Percentiles rank a stretch among this genome's conserved stretches.
phyloP scores from a whole-genome alignment of 768 basidiomycete species.

The Rhodotorula diobovata region DNA sequence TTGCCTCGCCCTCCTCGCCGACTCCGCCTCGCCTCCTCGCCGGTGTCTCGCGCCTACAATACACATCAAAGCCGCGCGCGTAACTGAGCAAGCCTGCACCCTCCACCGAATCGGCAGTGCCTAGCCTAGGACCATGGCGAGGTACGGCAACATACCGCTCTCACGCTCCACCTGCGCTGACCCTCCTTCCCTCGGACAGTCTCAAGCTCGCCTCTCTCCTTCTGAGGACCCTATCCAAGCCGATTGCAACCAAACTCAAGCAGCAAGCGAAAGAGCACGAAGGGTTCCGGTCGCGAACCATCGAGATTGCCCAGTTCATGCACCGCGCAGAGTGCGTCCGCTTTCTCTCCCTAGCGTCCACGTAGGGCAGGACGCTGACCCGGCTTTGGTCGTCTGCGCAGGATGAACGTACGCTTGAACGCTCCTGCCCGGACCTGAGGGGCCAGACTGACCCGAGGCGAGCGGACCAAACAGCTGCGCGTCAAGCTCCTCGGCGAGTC shows the following conservation, averaged over 20 bases:
- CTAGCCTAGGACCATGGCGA: not conserved
- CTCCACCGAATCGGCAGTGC: too few species aligned
- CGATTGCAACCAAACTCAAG: slow-evolving; percentile 37
- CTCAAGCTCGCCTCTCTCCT: slow-evolving; percentile 33
- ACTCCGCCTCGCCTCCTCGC: too few species aligned
- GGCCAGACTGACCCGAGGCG: too few species aligned
- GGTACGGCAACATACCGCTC: not conserved
- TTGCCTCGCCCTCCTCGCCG: not conserved
- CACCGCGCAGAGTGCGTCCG: slow-evolving; percentile 30
- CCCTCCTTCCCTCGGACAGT: not conserved
- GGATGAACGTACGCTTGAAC: slow-evolving; percentile 22
- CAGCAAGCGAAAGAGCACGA: slow-evolving; percentile 27
- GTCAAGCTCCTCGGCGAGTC: slow-evolving; percentile 29
- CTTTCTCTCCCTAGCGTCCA: too few species aligned
- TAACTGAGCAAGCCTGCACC: too few species aligned
- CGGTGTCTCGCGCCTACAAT: too few species aligned
- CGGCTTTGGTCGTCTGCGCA: not conserved
- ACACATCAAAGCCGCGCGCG: too few species aligned
- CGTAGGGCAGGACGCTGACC: too few species aligned
- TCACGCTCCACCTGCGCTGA: too few species aligned
- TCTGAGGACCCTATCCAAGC: slow-evolving; percentile 31
- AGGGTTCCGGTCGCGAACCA: slow-evolving; percentile 20
- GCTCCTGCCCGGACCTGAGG: not conserved
- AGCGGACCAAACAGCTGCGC: slow-evolving; percentile 13
- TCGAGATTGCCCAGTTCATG: slow-evolving; percentile 33